These are phyloP conservation scores for Mimosa pudica DNA, from an alignment of 306 rosid species.

Conservation along the genomic window DNA sequence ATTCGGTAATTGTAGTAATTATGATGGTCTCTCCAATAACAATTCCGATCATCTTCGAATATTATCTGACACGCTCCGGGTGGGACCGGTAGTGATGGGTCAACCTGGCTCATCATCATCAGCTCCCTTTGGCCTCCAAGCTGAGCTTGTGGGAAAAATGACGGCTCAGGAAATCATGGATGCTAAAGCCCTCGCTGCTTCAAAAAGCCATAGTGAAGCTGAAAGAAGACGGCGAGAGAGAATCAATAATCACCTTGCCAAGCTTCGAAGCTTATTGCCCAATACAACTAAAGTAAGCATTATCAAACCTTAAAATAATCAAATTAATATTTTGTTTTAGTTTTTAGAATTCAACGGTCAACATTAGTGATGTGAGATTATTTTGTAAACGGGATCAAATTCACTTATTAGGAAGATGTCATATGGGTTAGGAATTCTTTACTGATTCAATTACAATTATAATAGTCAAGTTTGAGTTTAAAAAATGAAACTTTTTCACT, in stretches of 20 bases:
- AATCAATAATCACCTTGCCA: slow-evolving; percentile 93
- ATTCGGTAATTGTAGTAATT: slow-evolving; percentile 42
- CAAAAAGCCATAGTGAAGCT: slow-evolving; percentile 91
- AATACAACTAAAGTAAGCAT: slow-evolving; percentile 85
- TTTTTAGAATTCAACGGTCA: too few species aligned
- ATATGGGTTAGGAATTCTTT: too few species aligned
- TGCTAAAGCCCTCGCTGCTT: slow-evolving; percentile 92
- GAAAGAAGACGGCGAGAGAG: slow-evolving; percentile 93
- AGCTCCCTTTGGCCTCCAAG: slow-evolving; percentile 74
- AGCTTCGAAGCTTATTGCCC: slow-evolving; percentile 82
- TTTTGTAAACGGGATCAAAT: too few species aligned
- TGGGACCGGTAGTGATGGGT: slow-evolving; percentile 55
- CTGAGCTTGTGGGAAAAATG: slow-evolving; percentile 79
- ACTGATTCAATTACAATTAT: too few species aligned
- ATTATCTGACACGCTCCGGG: slow-evolving; percentile 72
- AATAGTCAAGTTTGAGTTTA: background rate
- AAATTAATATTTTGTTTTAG: too few species aligned
- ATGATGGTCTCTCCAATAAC: slow-evolving; percentile 60
- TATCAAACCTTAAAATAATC: background rate
- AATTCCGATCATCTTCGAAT: slow-evolving; percentile 70
- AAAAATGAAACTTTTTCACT: slow-evolving; percentile 6
- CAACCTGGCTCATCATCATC: slow-evolving; percentile 59
- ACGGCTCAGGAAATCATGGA: slow-evolving; percentile 95
- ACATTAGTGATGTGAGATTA: too few species aligned
- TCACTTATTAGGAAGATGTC: too few species aligned